Conservation (phyloP, 169 alveolate species). For the Babesia gibsoni region DNA sequence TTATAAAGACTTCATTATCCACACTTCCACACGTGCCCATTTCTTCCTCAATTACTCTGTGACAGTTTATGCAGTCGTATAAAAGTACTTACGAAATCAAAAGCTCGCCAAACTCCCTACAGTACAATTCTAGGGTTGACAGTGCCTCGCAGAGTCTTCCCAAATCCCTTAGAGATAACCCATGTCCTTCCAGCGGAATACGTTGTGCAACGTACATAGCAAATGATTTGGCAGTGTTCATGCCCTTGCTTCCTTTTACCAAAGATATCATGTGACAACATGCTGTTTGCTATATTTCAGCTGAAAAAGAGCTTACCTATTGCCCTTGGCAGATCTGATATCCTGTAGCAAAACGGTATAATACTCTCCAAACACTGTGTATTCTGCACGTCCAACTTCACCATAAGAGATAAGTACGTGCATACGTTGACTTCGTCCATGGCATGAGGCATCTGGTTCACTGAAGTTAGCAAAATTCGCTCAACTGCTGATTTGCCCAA, state of each 20-base stretch:
- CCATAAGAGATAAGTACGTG: constrained; percentile 24
- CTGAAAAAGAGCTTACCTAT: constrained; percentile 1
- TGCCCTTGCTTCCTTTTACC: constrained; percentile 7
- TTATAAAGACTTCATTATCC: neutral
- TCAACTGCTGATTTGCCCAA: constrained; percentile 1
- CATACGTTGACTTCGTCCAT: constrained; percentile 46
- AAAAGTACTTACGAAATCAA: constrained; percentile 8
- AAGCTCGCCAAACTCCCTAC: constrained; percentile 38
- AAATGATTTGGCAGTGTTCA: constrained; percentile 1
- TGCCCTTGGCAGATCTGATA: constrained; percentile 17
- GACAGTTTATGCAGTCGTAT: neutral
- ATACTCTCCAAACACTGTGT: constrained; percentile 15
- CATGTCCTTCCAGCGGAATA: constrained; percentile 19
- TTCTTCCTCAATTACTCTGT: constrained; percentile 9
- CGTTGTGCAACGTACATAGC: constrained; percentile 28
- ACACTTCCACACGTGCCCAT: neutral
- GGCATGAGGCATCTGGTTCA: constrained; percentile 37
- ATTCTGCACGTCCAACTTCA: constrained; percentile 16
- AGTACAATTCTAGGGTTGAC: constrained; percentile 23
- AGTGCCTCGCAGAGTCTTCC: constrained; percentile 37
- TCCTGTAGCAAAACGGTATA: constrained; percentile 34
- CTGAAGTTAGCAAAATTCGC: constrained; percentile 14
- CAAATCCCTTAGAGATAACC: neutral
- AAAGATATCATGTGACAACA: constrained; percentile 17
- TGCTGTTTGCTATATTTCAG: neutral